phyloP scores from a whole-genome alignment of 495 filamentous ascomycete species.

The Aspergillus haitiensis region DNA sequence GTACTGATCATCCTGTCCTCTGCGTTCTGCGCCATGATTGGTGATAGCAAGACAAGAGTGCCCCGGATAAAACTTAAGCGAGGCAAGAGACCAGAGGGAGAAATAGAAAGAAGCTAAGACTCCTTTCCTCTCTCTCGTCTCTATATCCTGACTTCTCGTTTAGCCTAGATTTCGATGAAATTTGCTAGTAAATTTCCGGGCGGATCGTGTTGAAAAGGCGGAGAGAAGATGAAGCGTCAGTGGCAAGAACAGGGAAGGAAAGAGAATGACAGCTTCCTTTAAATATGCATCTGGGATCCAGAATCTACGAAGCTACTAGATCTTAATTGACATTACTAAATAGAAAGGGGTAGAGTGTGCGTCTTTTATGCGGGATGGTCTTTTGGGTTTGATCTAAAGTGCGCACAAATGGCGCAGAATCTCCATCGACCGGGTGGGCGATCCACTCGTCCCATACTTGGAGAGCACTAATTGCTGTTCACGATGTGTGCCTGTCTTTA shows the following conservation, averaged over 20 bases:
- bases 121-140: neutral
- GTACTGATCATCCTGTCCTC: constrained; percentile 30
- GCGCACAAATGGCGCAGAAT: constrained; percentile 49
- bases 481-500: too few species aligned
- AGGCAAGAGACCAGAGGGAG: neutral
- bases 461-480: neutral
- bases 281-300: neutral
- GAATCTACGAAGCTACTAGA: constrained; percentile 1
- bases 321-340: constrained; percentile 9
- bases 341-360: constrained; percentile 27
- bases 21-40: constrained; percentile 18
- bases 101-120: neutral
- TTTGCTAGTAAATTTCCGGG: neutral
- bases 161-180: neutral
- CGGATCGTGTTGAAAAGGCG: neutral
- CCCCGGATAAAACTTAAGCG: neutral
- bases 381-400: constrained; percentile 21
- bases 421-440: constrained; percentile 12
- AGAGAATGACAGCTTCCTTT: neutral
- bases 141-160: neutral
- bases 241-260: neutral
- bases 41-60: neutral
- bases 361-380: constrained; percentile 40
- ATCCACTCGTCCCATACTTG: neutral
- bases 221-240: too few species aligned